Conservation (phyloP, 2,329 filamentous ascomycete species). For the Raffaelea arxii region DNA sequence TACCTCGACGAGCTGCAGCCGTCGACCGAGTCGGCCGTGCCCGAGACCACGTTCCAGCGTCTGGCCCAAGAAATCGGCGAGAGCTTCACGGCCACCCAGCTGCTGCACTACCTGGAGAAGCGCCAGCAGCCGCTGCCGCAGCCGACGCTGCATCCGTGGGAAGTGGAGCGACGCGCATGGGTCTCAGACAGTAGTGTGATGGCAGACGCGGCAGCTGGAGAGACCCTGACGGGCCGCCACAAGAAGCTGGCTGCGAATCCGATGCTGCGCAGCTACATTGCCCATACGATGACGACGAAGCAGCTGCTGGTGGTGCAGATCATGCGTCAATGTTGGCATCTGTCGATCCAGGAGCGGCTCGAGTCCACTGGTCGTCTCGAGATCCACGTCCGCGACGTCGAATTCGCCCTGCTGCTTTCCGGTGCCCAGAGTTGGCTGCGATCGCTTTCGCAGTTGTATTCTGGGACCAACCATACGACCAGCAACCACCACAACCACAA, state of each 20-base stretch:
- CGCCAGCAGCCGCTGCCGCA: neutral
- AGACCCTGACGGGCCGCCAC: no score
- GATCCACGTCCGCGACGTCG: constrained; percentile 27
- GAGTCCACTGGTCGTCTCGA: constrained; percentile 30
- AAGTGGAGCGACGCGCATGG: constrained; percentile 32
- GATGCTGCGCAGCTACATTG: constrained; percentile 8
- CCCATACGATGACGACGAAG: constrained; percentile 23
- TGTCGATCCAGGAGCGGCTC: constrained; percentile 36
- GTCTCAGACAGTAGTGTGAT: constrained; percentile 18
- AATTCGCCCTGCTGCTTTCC: constrained; percentile 34
- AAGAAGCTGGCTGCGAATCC: constrained; percentile 6
- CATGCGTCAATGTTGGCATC: constrained; percentile 38
- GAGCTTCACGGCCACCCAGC: constrained; percentile 38
- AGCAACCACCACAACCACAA: constrained; percentile 22
- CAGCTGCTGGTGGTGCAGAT: constrained; percentile 30
- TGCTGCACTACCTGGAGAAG: constrained; percentile 29
- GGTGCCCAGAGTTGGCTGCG: constrained; percentile 26
- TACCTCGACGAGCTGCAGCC: constrained; percentile 43
- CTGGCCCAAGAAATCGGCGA: constrained; percentile 28
- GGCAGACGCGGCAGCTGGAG: neutral
- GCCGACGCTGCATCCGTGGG: constrained; percentile 24
- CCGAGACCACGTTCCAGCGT: constrained; percentile 28
- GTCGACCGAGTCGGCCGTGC: constrained; percentile 24
- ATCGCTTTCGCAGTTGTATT: constrained; percentile 10
- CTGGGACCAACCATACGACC: constrained; percentile 8